A percentile compares a stretch with the other conserved stretches of the same genome.
phyloP scores from a whole-genome alignment of 768 basidiomycete species.

The Lactarius hatsudake region DNA sequence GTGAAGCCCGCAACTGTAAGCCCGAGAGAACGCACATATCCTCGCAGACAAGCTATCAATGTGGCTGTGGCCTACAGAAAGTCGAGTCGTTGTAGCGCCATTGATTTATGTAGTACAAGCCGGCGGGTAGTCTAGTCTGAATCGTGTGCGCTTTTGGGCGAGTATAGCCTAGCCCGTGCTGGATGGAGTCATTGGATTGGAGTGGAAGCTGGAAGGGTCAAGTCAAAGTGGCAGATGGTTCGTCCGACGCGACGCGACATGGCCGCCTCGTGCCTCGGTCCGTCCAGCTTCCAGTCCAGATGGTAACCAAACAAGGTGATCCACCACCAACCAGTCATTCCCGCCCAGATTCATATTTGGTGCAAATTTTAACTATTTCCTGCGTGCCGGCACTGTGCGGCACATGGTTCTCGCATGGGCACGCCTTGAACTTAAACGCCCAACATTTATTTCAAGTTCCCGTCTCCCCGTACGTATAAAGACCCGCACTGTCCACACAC shows the following conservation, averaged over 20 bases:
- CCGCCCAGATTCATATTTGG: conserved; percentile 3
- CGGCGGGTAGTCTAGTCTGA: neutral
- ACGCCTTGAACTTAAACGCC: conserved; percentile 19
- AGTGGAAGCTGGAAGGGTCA: too few relatives aligned
- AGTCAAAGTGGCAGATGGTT: neutral
- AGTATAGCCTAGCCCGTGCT: neutral
- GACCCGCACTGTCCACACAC: conserved; percentile 2
- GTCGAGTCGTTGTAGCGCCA: neutral
- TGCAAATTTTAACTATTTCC: neutral
- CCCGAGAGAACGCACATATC: neutral
- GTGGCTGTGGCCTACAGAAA: neutral
- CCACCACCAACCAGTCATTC: neutral
- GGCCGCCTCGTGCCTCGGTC: conserved; percentile 1
- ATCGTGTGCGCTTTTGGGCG: neutral
- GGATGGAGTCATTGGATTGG: too few relatives aligned
- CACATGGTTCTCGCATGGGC: conserved; percentile 11
- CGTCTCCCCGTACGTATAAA: conserved; percentile 13
- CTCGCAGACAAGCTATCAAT: neutral
- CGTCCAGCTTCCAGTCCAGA: neutral
- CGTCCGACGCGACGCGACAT: neutral
- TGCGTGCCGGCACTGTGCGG: conserved; percentile 1
- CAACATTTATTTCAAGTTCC: conserved; percentile 7
- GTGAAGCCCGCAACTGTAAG: too few relatives aligned
- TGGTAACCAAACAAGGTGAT: conserved; percentile 4
- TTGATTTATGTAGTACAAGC: neutral